phyloP scores from a whole-genome alignment of 495 filamentous ascomycete genomes.

The Rostrohypoxylon terebratum region DNA sequence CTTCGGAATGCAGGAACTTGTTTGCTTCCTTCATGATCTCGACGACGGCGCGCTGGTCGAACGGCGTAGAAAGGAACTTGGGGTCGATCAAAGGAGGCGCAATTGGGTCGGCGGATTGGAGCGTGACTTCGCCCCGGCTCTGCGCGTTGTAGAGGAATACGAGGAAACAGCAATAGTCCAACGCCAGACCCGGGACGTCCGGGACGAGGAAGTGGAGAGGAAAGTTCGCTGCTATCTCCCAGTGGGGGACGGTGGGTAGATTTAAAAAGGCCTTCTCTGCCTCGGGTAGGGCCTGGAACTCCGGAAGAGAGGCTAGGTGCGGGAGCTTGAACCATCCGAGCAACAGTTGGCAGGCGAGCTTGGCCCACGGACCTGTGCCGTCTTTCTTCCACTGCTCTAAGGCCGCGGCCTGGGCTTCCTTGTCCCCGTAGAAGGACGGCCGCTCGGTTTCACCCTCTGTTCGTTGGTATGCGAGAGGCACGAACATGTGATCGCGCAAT shows the following conservation, averaged over 20 bases:
- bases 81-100: constrained; percentile 69
- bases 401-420: constrained; percentile 55
- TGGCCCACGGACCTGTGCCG: constrained; percentile 61
- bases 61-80: constrained; percentile 66
- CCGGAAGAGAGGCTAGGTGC: constrained; percentile 44
- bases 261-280: constrained; percentile 56
- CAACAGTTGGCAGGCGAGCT: constrained; percentile 54
- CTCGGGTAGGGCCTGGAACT: constrained; percentile 29
- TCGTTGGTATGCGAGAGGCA: constrained; percentile 45
- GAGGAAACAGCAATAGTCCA: constrained; percentile 50
- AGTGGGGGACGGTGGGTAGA: constrained; percentile 62
- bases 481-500: constrained; percentile 65
- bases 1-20: constrained; percentile 57
- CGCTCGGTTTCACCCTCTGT: constrained; percentile 47
- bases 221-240: constrained; percentile 53
- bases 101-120: constrained; percentile 66
- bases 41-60: constrained; percentile 66
- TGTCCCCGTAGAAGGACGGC: constrained; percentile 47
- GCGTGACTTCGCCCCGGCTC: constrained; percentile 61
- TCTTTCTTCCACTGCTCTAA: constrained; percentile 61
- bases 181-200: constrained; percentile 45
- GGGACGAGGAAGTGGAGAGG: constrained; percentile 60
- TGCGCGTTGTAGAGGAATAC: constrained; percentile 55
- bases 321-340: constrained; percentile 68
- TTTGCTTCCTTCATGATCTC: constrained; percentile 64